phyloP scores from a whole-genome alignment of 108 stramenopile genomes.

The Cyclotella cryptica region DNA sequence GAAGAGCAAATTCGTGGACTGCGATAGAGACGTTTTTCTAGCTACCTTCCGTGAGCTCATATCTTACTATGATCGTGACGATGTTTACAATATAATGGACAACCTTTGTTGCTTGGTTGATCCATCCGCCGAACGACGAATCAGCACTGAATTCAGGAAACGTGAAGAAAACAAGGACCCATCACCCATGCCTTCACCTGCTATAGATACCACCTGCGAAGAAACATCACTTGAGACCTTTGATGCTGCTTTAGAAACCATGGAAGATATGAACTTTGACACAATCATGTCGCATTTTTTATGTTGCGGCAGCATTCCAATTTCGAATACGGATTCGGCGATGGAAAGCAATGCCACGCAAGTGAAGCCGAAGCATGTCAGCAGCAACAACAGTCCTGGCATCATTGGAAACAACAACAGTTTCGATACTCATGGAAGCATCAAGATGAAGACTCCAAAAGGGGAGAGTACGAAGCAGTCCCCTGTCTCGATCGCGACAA shows the following conservation, averaged over 20 bases:
- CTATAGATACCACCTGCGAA: slow-evolving; percentile 1
- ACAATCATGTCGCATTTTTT: slow-evolving; percentile 13
- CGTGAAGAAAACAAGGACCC: background rate
- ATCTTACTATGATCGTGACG: background rate
- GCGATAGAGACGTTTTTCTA: slow-evolving; percentile 11
- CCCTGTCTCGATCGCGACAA: slow-evolving; percentile 14
- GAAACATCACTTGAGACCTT: slow-evolving; percentile 16
- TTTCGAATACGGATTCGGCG: background rate
- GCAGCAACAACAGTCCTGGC: slow-evolving; percentile 4
- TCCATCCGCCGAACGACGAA: background rate
- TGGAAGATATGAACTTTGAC: slow-evolving; percentile 13
- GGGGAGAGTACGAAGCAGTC: slow-evolving; percentile 4
- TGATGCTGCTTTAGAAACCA: slow-evolving; percentile 15
- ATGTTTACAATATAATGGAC: background rate
- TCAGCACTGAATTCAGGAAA: background rate
- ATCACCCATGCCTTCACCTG: background rate
- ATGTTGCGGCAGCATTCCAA: slow-evolving; percentile 32
- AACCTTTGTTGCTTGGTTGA: slow-evolving; percentile 7
- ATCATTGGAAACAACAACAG: slow-evolving; percentile 12
- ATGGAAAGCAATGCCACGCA: slow-evolving; percentile 23
- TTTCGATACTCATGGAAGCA: slow-evolving; percentile 12
- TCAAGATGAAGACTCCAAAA: background rate
- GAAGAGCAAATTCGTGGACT: slow-evolving; percentile 21
- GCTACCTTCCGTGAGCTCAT: background rate
- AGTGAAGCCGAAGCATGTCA: background rate